Base-by-base conservation (phyloP, 306 rosid genomes). In the Mucuna pruriens region DNA sequence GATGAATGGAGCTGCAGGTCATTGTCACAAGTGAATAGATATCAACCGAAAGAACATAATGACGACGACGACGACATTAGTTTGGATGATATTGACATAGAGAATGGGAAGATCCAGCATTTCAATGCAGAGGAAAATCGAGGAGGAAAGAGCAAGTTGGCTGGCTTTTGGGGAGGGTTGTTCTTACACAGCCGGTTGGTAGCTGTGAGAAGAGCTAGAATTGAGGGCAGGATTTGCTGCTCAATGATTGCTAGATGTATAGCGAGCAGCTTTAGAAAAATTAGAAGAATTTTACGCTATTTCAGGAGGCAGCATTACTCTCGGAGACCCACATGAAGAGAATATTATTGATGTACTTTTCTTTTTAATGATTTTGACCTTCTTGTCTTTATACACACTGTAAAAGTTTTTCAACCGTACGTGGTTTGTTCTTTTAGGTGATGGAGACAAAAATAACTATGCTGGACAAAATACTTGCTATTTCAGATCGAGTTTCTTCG, bases 201-300 rank as follows among this genome's bases (percentile, higher is more conserved):
- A 61, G 67, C 84, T 26, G 69, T 71, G 39, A 85, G 82, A 77
- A 80, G 69, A 80, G 75, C 66, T 13, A 76, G 86, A 77, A 55
- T 42, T 44, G 81, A 78, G 67, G 63, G 85, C 38, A 46, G 80
- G 83, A 62, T 84, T 36, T 83, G 85, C 39, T 82, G 85, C 57
- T 51, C 87, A 26, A 73, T 77, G 55, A 51, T 82, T 63, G 83
- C 85, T 61, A 78, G 74, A 60, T 84, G 91, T 71, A 73, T 91
- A 71, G 42, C 89, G 36, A 77, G 55, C 54, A 86, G 93, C 82
- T 84, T 92, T 67, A 88, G 84, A 71, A 93, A 90, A 80, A 66
- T 88, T 64, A 60, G 77, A 71, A 87, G 88, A 77, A 48, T 87
- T 26, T 61, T 90, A 62, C 80, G 71, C 84, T 57, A 71, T 71